A percentile compares a stretch with the other conserved stretches of the same genome.
phyloP scores from a whole-genome alignment of 192 early-diverging fungal species.

The Dimargaris verticillata region DNA sequence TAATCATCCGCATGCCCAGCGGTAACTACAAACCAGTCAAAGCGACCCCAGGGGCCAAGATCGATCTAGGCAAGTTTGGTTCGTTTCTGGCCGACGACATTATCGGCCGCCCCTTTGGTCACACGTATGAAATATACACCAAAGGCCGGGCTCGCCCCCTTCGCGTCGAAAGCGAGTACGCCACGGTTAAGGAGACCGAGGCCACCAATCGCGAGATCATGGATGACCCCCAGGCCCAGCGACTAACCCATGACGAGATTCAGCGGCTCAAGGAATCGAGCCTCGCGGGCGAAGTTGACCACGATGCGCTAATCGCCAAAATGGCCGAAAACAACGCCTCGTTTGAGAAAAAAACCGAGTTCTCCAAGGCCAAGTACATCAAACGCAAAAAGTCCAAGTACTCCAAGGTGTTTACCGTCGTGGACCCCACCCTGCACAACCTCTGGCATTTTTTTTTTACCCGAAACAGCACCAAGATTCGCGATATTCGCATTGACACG shows the following conservation, averaged over 20 bases:
- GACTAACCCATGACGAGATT: conserved; percentile 66
- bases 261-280: conserved; percentile 60
- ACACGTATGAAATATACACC: conserved; percentile 69
- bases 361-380: conserved; percentile 89
- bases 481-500: conserved; percentile 64
- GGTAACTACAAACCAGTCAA: conserved; percentile 64
- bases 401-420: conserved; percentile 59
- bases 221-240: conserved; percentile 58
- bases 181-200: conserved; percentile 43
- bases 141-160: conserved; percentile 28
- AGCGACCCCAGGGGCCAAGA: conserved; percentile 37
- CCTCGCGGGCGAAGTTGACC: conserved; percentile 43
- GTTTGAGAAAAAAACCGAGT: conserved; percentile 91
- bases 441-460: conserved; percentile 62
- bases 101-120: conserved; percentile 65
- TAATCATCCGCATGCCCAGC: conserved; percentile 71
- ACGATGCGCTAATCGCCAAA: conserved; percentile 59
- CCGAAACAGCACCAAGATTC: conserved; percentile 65
- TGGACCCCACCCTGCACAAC: conserved; percentile 57
- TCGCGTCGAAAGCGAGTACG: conserved; percentile 15
- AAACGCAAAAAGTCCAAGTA: conserved; percentile 76
- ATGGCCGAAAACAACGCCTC: conserved; percentile 63
- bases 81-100: conserved; percentile 59
- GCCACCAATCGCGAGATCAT: conserved; percentile 72
- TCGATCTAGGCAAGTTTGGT: conserved; percentile 87